These are phyloP conservation scores for Nannochloropsis limnetica DNA, from an alignment of 352 stramenopile species.

Conservation along the genomic window DNA sequence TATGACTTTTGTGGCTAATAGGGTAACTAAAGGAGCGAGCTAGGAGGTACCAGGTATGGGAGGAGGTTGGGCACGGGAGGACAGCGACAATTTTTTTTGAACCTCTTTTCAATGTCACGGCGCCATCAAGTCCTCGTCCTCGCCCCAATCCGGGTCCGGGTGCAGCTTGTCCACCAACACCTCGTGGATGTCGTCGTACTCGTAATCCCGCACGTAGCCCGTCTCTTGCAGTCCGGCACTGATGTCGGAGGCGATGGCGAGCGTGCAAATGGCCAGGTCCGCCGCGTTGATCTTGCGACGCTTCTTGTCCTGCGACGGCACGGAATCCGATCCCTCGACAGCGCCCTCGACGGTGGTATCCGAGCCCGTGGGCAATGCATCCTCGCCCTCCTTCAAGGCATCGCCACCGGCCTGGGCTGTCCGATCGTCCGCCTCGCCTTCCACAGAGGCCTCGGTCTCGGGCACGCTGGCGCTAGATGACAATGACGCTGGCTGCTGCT, in stretches of 20 bases:
- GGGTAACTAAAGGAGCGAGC: background rate
- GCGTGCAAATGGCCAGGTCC: slow-evolving; percentile 5
- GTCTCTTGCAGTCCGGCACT: slow-evolving; percentile 1
- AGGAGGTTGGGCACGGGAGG: background rate
- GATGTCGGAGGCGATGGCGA: slow-evolving; percentile 28
- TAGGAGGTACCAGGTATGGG: background rate
- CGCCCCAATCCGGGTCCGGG: background rate
- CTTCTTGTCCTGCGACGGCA: background rate
- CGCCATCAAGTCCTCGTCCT: slow-evolving; percentile 31
- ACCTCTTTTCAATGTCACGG: background rate
- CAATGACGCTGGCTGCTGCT: background rate
- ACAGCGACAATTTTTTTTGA: background rate
- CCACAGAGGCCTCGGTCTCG: background rate
- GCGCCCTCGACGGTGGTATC: background rate
- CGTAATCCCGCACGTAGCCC: slow-evolving; percentile 17
- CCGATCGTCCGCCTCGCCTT: background rate
- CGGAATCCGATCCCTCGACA: background rate
- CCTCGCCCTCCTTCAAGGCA: background rate
- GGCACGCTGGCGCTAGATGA: background rate
- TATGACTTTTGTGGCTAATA: background rate
- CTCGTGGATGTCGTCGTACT: slow-evolving; percentile 23
- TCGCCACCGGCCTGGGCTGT: background rate
- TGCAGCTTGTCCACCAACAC: background rate
- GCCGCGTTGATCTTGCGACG: slow-evolving; percentile 14
- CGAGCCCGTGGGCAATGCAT: background rate